Percentiles rank a stretch among this genome's conserved stretches.
Conservation (phyloP, 495 filamentous ascomycete species). For the Lasiosphaeriaceae sp. region DNA sequence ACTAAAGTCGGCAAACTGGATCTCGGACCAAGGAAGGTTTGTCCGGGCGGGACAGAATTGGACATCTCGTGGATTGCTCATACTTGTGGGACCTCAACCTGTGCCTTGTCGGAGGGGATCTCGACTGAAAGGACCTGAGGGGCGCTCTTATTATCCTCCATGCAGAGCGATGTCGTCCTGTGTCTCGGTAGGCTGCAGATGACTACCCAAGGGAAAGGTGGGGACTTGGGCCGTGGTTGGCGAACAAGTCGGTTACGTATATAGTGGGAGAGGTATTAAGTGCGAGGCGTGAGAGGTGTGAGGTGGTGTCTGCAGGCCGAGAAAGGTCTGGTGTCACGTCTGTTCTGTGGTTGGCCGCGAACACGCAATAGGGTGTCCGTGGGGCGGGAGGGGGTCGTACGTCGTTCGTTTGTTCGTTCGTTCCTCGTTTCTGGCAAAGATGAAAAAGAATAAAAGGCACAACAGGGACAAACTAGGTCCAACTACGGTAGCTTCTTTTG, state of each 20-base stretch:
- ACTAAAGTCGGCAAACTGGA: constrained; percentile 40
- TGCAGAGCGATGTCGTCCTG: constrained; percentile 25
- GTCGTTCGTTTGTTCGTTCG: background rate
- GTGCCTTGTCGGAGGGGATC: constrained; percentile 33
- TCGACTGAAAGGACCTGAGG: constrained; percentile 36
- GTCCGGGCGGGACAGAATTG: constrained; percentile 37
- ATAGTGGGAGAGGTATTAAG: constrained; percentile 3
- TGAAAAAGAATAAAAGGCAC: background rate
- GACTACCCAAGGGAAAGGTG: constrained; percentile 19
- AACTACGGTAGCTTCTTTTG: background rate
- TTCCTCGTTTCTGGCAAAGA: background rate
- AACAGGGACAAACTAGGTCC: background rate
- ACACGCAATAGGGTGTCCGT: background rate
- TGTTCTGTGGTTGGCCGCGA: constrained; percentile 8
- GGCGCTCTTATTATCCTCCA: constrained; percentile 41
- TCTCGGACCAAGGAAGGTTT: constrained; percentile 27
- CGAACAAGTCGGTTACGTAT: constrained; percentile 13
- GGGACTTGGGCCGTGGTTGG: constrained; percentile 26
- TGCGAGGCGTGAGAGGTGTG: constrained; percentile 10
- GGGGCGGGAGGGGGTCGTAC: background rate
- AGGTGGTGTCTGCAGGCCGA: background rate
- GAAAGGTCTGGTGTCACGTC: background rate
- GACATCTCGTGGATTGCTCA: constrained; percentile 33
- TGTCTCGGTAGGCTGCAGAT: constrained; percentile 28
- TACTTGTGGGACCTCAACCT: constrained; percentile 35